These are phyloP conservation scores for Luvunga scandens DNA, from an alignment of 345 rosid genomes.

Conservation along the genomic window DNA sequence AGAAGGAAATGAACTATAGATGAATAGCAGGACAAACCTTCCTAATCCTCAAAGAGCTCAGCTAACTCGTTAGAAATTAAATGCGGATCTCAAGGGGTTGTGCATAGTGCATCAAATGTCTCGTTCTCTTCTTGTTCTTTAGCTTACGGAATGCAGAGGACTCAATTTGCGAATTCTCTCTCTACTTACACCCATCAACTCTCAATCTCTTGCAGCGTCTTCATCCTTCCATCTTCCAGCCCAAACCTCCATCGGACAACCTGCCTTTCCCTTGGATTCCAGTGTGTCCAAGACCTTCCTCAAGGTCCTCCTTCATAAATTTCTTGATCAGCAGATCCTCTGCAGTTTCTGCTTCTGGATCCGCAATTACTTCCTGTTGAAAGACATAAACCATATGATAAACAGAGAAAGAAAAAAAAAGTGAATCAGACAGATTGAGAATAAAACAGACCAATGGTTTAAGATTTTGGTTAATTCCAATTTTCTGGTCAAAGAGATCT, in stretches of 20 bases:
- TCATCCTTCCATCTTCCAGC: slow-evolving; percentile 83
- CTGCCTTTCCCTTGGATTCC: slow-evolving; percentile 67
- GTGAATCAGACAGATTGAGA: not conserved
- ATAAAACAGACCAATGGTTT: slow-evolving; percentile 67
- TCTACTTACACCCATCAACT: slow-evolving; percentile 76
- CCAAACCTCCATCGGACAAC: slow-evolving; percentile 90
- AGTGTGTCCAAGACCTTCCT: slow-evolving; percentile 74
- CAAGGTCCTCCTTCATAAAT: slow-evolving; percentile 80
- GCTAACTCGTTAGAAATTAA: slow-evolving; percentile 9
- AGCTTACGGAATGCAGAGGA: slow-evolving; percentile 76
- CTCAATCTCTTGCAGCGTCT: slow-evolving; percentile 91
- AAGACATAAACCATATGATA: slow-evolving; percentile 5
- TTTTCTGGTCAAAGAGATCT: slow-evolving; percentile 86
- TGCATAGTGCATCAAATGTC: slow-evolving; percentile 70
- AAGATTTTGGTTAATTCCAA: slow-evolving; percentile 69
- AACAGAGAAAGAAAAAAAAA: not conserved
- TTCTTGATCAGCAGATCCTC: slow-evolving; percentile 69
- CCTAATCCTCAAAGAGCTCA: slow-evolving; percentile 10
- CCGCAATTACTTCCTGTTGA: slow-evolving; percentile 75
- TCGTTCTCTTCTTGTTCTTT: slow-evolving; percentile 73
- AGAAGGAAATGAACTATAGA: slow-evolving; percentile 4
- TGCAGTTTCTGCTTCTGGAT: slow-evolving; percentile 72
- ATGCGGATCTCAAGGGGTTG: slow-evolving; percentile 5
- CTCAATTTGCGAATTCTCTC: slow-evolving; percentile 89
- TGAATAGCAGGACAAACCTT: slow-evolving; percentile 10